Evolutionary conservation across 2,329 filamentous ascomycete species (phyloP).

Genomic region (Colletotrichum cereale): DNA sequence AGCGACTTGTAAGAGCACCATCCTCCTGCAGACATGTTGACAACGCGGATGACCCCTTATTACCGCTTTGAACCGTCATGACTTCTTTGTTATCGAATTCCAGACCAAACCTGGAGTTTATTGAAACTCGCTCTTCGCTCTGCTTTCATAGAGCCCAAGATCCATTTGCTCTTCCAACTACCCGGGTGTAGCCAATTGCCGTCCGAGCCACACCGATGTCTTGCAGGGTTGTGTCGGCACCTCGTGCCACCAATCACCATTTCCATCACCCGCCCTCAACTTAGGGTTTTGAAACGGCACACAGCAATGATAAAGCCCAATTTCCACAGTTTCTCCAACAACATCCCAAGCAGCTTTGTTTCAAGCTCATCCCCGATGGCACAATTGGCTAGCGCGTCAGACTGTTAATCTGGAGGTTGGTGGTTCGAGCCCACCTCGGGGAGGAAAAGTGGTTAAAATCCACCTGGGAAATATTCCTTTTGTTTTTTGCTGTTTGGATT

Average conservation of each 20-base stretch:
- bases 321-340: fast-evolving
- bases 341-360: constrained; percentile 15
- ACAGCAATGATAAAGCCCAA: neutral
- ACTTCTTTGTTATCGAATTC: neutral
- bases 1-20: neutral
- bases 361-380: constrained; percentile 40
- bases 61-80: neutral
- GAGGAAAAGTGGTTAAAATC: constrained; percentile 25
- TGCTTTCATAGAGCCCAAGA: neutral
- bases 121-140: neutral
- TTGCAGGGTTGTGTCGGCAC: neutral
- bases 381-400: constrained; percentile 41
- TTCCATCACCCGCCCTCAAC: neutral
- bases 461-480: neutral
- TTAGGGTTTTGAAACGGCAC: constrained; percentile 4
- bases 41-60: neutral
- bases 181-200: neutral
- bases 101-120: neutral
- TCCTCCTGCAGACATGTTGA: neutral
- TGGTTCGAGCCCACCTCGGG: constrained; percentile 41
- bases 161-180: neutral
- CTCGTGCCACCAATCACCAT: constrained; percentile 2
- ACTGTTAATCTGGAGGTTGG: constrained; percentile 42
- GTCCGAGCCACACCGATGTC: neutral
- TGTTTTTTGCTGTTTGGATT: neutral